Conservation (phyloP, 208 protist genomes). For the Trypanosomatidae sp. region DNA sequence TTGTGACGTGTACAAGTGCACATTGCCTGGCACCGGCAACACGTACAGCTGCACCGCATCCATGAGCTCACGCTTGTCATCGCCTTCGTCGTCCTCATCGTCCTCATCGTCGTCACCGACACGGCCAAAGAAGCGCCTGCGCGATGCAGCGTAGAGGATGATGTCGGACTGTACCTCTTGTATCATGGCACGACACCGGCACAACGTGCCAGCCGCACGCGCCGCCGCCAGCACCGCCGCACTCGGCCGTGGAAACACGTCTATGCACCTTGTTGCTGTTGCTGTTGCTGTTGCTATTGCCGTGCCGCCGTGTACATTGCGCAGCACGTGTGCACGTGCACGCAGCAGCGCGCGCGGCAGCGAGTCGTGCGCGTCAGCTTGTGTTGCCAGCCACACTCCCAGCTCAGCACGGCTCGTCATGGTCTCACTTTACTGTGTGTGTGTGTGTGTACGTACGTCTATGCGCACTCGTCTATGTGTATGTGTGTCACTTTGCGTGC, state of each 20-base stretch:
- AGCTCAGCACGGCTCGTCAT: too few species aligned
- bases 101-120: conserved; percentile 1
- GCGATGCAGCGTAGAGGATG: conserved; percentile 25
- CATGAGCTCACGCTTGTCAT: conserved; percentile 13
- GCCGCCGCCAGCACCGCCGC: not conserved
- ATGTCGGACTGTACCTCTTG: conserved; percentile 57
- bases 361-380: too few species aligned
- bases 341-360: too few species aligned
- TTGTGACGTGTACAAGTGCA: conserved; percentile 31
- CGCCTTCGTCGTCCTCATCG: not conserved
- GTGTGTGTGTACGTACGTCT: too few species aligned
- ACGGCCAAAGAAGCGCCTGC: conserved; percentile 18
- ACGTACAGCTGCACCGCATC: conserved; percentile 62
- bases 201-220: conserved; percentile 14
- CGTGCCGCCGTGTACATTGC: not conserved
- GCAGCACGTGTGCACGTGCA: not conserved
- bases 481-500: too few species aligned
- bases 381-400: too few species aligned
- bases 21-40: conserved; percentile 67
- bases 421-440: too few species aligned
- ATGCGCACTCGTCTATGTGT: too few species aligned
- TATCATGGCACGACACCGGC: conserved; percentile 69
- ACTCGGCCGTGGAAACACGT: conserved; percentile 31
- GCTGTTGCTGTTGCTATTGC: not conserved
- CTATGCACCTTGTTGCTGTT: not conserved